Conservation (phyloP, 2,329 filamentous ascomycete genomes). For the Pleurostoma richardsiae region DNA sequence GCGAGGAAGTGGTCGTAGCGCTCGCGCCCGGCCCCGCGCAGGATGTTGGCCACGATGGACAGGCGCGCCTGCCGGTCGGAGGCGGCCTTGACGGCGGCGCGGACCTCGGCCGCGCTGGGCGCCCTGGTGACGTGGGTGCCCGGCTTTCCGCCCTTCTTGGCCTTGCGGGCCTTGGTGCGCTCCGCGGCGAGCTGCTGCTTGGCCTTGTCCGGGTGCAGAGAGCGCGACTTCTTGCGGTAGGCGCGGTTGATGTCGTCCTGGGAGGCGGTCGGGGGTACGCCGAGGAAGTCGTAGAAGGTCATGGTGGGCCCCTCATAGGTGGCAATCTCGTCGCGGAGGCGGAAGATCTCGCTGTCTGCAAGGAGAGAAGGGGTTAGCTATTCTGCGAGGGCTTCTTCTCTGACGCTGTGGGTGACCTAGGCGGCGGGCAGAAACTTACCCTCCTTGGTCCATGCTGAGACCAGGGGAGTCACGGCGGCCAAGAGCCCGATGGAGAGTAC, state of each 20-base stretch:
- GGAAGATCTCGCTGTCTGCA: slow-evolving; percentile 95
- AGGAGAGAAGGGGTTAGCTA: slow-evolving; percentile 3
- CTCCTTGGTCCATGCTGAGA: slow-evolving; percentile 81
- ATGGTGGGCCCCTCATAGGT: slow-evolving; percentile 69
- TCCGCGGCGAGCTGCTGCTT: slow-evolving; percentile 75
- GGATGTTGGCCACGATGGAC: slow-evolving; percentile 77
- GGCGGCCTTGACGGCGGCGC: slow-evolving; percentile 73
- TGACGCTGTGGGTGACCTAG: slow-evolving; percentile 1
- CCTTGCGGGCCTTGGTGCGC: slow-evolving; percentile 50
- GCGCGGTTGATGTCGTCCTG: slow-evolving; percentile 90
- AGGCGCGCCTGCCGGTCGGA: slow-evolving; percentile 79
- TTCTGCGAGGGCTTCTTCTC: slow-evolving; percentile 1
- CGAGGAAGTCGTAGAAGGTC: slow-evolving; percentile 94
- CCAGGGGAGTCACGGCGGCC: slow-evolving; percentile 60
- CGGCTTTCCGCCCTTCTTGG: slow-evolving; percentile 50
- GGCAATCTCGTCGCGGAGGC: slow-evolving; percentile 80
- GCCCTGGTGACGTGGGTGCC: slow-evolving; percentile 64
- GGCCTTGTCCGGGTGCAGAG: slow-evolving; percentile 93
- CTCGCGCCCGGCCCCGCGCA: slow-evolving; percentile 73
- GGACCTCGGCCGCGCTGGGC: slow-evolving; percentile 70
- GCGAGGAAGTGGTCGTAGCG: slow-evolving; percentile 92
- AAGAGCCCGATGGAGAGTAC: slow-evolving; percentile 64
- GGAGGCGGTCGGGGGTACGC: slow-evolving; percentile 65
- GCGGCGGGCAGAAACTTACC: slow-evolving; percentile 42
- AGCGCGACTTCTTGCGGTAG: slow-evolving; percentile 80